These are phyloP conservation scores for Luffa aegyptiaca DNA, from an alignment of 306 rosid genomes.

Conservation along the genomic window DNA sequence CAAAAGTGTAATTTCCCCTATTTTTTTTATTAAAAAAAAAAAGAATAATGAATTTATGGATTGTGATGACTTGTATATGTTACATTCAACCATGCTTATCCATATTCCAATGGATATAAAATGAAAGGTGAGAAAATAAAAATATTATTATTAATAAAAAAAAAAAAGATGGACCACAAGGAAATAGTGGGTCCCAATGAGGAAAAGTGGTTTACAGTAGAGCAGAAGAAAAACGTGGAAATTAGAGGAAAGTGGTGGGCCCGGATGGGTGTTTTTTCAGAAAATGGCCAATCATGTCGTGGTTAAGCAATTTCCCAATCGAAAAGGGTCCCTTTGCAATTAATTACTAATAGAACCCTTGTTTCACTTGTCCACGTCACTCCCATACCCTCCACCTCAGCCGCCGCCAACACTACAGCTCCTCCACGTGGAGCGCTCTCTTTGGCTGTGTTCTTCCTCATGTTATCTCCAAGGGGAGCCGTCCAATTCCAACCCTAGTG, in stretches of 20 bases:
- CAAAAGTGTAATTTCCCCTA: no score
- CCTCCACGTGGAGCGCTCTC: neutral
- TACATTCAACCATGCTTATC: neutral
- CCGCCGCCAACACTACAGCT: neutral
- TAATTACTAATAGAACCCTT: no score
- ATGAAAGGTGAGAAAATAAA: neutral
- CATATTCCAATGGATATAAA: neutral
- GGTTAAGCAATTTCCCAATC: neutral
- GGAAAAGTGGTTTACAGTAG: neutral
- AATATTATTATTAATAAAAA: no score
- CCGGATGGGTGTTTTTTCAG: neutral
- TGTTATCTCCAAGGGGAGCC: neutral
- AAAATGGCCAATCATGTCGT: neutral
- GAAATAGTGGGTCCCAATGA: neutral
- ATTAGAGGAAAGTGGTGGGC: neutral
- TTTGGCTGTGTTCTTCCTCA: neutral
- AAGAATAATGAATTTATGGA: no score
- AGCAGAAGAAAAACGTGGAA: neutral
- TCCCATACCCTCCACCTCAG: neutral
- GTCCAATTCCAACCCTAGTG: neutral
- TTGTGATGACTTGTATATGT: no score
- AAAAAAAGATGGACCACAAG: no score
- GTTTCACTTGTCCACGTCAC: neutral
- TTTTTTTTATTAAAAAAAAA: no score
- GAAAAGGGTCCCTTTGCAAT: no score